These are phyloP conservation scores for Chaetomium strumarium DNA, from an alignment of 2,329 filamentous ascomycete genomes.

Conservation along the genomic window DNA sequence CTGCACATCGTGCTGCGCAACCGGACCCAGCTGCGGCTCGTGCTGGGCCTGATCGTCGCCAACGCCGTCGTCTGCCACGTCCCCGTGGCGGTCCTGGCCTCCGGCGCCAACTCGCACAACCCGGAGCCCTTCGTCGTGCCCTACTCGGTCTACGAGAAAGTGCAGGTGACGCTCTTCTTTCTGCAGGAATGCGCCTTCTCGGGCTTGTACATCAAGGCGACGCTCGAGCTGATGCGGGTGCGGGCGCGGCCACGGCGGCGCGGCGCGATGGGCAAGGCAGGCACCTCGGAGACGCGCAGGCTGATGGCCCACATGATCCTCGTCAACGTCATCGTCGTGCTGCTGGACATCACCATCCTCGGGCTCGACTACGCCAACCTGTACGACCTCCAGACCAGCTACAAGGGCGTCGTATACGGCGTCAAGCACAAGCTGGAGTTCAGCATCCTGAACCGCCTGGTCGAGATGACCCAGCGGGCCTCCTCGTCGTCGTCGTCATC, in stretches of 20 bases:
- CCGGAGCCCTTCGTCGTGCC: constrained; percentile 30
- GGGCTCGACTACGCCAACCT: constrained; percentile 24
- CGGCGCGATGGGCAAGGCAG: constrained; percentile 19
- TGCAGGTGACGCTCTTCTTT: constrained; percentile 52
- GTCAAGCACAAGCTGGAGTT: constrained; percentile 24
- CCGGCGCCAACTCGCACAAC: constrained; percentile 40
- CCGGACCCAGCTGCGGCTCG: constrained; percentile 39
- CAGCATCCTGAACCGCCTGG: constrained; percentile 20
- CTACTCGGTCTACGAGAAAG: constrained; percentile 47
- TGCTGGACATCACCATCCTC: constrained; percentile 33
- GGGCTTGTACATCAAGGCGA: constrained; percentile 48
- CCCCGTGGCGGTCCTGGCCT: constrained; percentile 49
- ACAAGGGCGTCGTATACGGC: constrained; percentile 21
- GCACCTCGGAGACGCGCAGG: constrained; percentile 33
- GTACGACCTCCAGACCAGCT: constrained; percentile 13
- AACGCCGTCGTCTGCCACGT: constrained; percentile 49
- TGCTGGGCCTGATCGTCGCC: constrained; percentile 52
- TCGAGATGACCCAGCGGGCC: constrained; percentile 14
- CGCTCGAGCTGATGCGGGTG: constrained; percentile 42
- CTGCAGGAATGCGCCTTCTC: constrained; percentile 51
- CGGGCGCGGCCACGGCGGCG: too few relatives aligned
- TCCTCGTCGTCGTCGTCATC: too few relatives aligned
- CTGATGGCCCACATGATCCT: constrained; percentile 44
- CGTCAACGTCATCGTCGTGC: constrained; percentile 39
- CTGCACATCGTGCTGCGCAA: constrained; percentile 54